phyloP scores from a whole-genome alignment of 352 stramenopile species.

The Phytophthora ohioensis region DNA sequence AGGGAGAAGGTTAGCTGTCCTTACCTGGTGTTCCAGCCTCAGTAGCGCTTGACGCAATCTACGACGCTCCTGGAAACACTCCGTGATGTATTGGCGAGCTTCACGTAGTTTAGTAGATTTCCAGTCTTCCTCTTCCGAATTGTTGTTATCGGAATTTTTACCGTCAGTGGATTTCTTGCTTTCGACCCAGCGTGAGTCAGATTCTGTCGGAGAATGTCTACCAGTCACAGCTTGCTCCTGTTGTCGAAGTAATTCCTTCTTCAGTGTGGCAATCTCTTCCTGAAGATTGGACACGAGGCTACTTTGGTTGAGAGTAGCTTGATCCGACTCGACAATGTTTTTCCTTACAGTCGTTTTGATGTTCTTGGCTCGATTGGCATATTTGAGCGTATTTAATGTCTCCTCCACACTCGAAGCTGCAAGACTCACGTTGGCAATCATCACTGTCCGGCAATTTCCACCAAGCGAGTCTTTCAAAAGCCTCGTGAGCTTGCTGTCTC shows the following conservation, averaged over 20 bases:
- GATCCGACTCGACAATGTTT: constrained; percentile 91
- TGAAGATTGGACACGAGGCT: constrained; percentile 86
- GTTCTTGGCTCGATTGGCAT: constrained; percentile 93
- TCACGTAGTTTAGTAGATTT: constrained; percentile 44
- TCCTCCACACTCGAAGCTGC: constrained; percentile 88
- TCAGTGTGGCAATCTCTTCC: constrained; percentile 88
- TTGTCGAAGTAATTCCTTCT: constrained; percentile 57
- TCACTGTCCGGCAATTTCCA: constrained; percentile 94
- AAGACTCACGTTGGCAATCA: constrained; percentile 93
- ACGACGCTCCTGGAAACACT: constrained; percentile 90
- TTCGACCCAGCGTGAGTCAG: constrained; percentile 24
- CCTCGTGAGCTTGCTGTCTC: constrained; percentile 90
- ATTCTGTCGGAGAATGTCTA: constrained; percentile 2
- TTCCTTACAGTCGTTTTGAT: constrained; percentile 92
- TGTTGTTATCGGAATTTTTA: constrained; percentile 32
- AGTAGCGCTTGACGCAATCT: constrained; percentile 78
- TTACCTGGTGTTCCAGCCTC: constrained; percentile 81
- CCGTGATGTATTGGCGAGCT: constrained; percentile 74
- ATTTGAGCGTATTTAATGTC: constrained; percentile 95
- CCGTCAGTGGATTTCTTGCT: constrained; percentile 15
- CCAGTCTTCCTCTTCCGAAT: constrained; percentile 32
- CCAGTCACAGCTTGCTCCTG: constrained; percentile 27
- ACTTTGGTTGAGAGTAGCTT: constrained; percentile 88
- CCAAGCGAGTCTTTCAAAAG: constrained; percentile 92
- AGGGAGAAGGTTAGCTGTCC: neutral